A percentile compares a stretch with the other conserved stretches of the same genome.
These are phyloP conservation scores for Corinectria fuckeliana DNA, from an alignment of 2,329 filamentous ascomycete genomes.

Conservation along the genomic window DNA sequence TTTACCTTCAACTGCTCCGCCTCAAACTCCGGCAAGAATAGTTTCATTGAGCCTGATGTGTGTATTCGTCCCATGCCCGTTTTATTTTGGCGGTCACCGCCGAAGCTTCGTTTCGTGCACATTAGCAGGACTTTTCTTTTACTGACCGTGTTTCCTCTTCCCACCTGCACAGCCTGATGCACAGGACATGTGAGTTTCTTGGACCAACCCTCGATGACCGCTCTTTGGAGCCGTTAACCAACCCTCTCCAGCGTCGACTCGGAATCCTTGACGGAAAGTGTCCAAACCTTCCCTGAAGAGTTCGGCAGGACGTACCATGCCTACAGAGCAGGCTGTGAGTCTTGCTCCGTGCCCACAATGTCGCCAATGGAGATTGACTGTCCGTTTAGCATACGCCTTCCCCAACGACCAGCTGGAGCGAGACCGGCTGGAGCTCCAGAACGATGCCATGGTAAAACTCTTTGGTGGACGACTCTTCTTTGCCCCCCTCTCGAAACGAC, in stretches of 20 bases:
- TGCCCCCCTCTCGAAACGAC: constrained; percentile 47
- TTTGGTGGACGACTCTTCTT: constrained; percentile 51
- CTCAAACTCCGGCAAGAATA: constrained; percentile 36
- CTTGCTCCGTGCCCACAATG: background rate
- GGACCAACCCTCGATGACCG: background rate
- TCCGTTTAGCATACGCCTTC: constrained; percentile 50
- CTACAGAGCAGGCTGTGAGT: constrained; percentile 55
- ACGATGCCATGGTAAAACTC: constrained; percentile 45
- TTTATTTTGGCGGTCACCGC: background rate
- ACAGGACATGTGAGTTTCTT: constrained; percentile 32
- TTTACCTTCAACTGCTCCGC: constrained; percentile 44
- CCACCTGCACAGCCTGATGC: constrained; percentile 25
- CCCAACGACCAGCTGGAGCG: constrained; percentile 53
- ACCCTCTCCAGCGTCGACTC: constrained; percentile 38
- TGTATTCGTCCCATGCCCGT: constrained; percentile 18
- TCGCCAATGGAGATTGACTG: constrained; percentile 8
- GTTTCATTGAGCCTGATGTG: constrained; percentile 45
- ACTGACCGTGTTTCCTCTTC: constrained; percentile 25
- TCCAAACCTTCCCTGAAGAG: constrained; percentile 50
- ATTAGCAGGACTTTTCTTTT: background rate
- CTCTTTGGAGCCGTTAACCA: constrained; percentile 1
- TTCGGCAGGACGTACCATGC: constrained; percentile 57
- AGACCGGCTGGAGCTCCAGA: constrained; percentile 51
- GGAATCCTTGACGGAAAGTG: constrained; percentile 49
- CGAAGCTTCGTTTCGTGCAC: background rate